Evolutionary conservation across 2,329 filamentous ascomycete genomes (phyloP).

Genomic region (Clarireedia paspali): DNA sequence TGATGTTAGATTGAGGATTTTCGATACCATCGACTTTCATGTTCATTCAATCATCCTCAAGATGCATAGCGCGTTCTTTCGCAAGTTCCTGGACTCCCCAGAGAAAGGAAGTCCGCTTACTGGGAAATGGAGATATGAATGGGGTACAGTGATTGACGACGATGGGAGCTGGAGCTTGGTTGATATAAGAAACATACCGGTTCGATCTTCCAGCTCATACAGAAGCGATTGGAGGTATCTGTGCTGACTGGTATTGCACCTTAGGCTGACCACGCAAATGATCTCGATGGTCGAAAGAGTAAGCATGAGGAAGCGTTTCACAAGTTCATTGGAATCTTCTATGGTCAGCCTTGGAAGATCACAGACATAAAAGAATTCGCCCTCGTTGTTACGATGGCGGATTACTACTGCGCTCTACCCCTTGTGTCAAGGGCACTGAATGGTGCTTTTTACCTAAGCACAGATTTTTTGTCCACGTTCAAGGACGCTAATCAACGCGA

Average conservation of each 20-base stretch:
- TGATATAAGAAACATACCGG: neutral
- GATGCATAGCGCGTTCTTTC: neutral
- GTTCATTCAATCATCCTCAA: neutral
- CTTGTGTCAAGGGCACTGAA: neutral
- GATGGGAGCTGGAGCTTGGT: conserved; percentile 14
- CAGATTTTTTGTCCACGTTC: neutral
- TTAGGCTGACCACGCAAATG: too few species aligned
- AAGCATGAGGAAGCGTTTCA: neutral
- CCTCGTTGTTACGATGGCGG: neutral
- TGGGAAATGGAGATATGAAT: neutral
- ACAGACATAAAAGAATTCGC: too few species aligned
- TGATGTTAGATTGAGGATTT: neutral
- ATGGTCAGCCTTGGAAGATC: neutral
- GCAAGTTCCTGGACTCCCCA: neutral
- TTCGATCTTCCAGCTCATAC: neutral
- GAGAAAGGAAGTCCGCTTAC: neutral
- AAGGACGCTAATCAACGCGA: neutral
- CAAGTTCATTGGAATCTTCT: neutral
- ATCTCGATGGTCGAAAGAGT: neutral
- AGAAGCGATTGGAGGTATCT: too few species aligned
- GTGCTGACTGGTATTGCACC: too few species aligned
- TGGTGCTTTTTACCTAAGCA: neutral
- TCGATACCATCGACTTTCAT: neutral
- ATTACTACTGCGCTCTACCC: conserved; percentile 1
- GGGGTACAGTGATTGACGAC: conserved; percentile 11